phyloP scores from a whole-genome alignment of 1,284 basidiomycete species.

The Fomitopsis betulina region DNA sequence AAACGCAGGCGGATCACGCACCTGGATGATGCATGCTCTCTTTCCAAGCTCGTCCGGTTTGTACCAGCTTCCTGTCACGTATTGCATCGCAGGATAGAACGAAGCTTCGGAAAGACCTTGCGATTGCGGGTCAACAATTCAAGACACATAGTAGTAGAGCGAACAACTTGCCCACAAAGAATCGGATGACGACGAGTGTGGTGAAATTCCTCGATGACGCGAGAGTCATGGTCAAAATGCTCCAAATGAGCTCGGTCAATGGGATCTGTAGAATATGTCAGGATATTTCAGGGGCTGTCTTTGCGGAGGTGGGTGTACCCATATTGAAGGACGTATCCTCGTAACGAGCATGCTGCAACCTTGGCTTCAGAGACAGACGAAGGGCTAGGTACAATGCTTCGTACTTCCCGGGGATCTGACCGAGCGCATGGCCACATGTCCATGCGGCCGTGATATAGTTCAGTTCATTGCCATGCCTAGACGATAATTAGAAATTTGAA shows the following conservation, averaged over 20 bases:
- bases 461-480: constrained; percentile 34
- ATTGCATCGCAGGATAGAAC: constrained; percentile 38
- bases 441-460: constrained; percentile 40
- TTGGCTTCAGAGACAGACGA: background rate
- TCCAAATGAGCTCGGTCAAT: constrained; percentile 37
- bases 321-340: constrained; percentile 35
- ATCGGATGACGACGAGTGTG: constrained; percentile 29
- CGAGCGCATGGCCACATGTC: constrained; percentile 39
- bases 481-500: background rate
- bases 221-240: constrained; percentile 33
- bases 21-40: constrained; percentile 37
- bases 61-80: constrained; percentile 41
- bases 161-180: constrained; percentile 31
- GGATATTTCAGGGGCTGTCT: background rate
- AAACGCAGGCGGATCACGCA: constrained; percentile 11
- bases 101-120: constrained; percentile 37
- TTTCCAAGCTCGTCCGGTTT: constrained; percentile 37
- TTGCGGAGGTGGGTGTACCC: constrained; percentile 19
- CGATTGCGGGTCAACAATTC: background rate
- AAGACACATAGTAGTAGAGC: background rate
- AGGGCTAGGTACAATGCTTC: background rate
- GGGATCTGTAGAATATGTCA: constrained; percentile 25
- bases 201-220: constrained; percentile 32
- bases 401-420: constrained; percentile 38
- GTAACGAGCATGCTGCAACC: constrained; percentile 31